Percentiles rank a stretch among this genome's conserved stretches.
Evolutionary conservation across 2,329 filamentous ascomycete genomes (phyloP).

Genomic region (Fusarium xylarioides): DNA sequence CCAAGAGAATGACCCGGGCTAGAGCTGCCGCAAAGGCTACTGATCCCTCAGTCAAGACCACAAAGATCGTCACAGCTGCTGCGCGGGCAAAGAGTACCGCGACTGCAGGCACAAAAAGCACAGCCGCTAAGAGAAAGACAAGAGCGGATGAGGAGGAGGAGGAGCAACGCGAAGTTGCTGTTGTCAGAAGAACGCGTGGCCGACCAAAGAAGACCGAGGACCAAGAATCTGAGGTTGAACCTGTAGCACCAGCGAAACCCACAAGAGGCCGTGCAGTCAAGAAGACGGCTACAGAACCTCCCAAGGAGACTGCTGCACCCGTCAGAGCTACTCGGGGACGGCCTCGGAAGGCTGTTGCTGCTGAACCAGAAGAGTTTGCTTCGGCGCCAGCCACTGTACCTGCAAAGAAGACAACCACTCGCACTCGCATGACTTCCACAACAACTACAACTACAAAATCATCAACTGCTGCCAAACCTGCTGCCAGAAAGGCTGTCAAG

Average conservation of each 20-base stretch:
- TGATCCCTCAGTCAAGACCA: conserved; percentile 51
- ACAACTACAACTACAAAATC: conserved; percentile 49
- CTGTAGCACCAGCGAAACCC: conserved; percentile 39
- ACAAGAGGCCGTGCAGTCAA: conserved; percentile 43
- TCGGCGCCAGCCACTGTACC: conserved; percentile 44
- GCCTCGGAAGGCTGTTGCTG: conserved; percentile 51
- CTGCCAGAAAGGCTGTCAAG: conserved; percentile 68
- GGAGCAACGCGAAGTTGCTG: conserved; percentile 45
- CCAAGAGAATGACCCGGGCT: conserved; percentile 67
- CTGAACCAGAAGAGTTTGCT: conserved; percentile 36
- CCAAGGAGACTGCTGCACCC: conserved; percentile 39
- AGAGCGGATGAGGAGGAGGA: conserved; percentile 63
- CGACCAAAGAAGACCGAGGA: conserved; percentile 54
- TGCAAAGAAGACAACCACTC: conserved; percentile 46
- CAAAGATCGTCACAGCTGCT: conserved; percentile 59
- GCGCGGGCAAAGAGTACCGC: conserved; percentile 57
- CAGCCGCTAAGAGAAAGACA: conserved; percentile 59
- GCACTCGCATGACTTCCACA: conserved; percentile 40
- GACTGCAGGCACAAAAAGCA: conserved; percentile 47
- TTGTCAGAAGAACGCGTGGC: conserved; percentile 54
- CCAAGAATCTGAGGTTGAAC: conserved; percentile 31
- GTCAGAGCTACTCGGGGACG: conserved; percentile 54
- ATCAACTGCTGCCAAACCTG: conserved; percentile 52
- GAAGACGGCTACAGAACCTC: conserved; percentile 39
- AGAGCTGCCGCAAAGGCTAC: conserved; percentile 55